A percentile compares a stretch with the other conserved stretches of the same genome.
phyloP scores from a whole-genome alignment of 176 grass and related monocot genomes.

The Phragmites australis region DNA sequence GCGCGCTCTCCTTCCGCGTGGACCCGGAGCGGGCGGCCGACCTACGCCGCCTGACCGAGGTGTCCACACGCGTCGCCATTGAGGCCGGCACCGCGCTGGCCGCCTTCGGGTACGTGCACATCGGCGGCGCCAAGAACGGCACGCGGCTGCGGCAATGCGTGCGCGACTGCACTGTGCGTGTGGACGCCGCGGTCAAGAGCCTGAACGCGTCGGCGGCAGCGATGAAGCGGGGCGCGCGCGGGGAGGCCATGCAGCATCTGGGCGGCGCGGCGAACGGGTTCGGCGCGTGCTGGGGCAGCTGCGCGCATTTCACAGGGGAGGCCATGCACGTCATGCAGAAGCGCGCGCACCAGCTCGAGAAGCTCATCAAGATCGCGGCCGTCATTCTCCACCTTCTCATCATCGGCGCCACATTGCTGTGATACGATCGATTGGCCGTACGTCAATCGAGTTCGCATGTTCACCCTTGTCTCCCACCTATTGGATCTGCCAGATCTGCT shows the following conservation, averaged over 20 bases:
- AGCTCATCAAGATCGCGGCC: slow-evolving; percentile 25
- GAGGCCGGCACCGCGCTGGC: slow-evolving; percentile 28
- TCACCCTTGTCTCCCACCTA: too few relatives aligned
- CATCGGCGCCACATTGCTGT: background rate
- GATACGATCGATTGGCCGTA: too few relatives aligned
- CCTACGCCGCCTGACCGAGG: slow-evolving; percentile 8
- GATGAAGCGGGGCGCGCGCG: background rate
- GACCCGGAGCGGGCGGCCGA: slow-evolving; percentile 11
- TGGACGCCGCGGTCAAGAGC: slow-evolving; percentile 33
- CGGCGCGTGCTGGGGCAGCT: slow-evolving; percentile 33
- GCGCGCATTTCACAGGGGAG: slow-evolving; percentile 28
- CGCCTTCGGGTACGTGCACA: slow-evolving; percentile 32
- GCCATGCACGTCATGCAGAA: slow-evolving; percentile 17
- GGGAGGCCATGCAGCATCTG: background rate
- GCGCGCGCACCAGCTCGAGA: slow-evolving; percentile 23
- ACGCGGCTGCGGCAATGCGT: slow-evolving; percentile 32
- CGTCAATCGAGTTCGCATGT: too few relatives aligned
- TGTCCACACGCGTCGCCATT: slow-evolving; percentile 19
- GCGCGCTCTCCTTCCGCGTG: background rate
- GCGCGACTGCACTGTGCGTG: slow-evolving; percentile 33
- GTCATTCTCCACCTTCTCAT: background rate
- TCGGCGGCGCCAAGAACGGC: slow-evolving; percentile 26
- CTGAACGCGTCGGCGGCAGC: slow-evolving; percentile 22
- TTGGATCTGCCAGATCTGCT: too few relatives aligned
- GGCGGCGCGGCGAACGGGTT: slow-evolving; percentile 7